Percentiles rank a stretch among this genome's conserved stretches.
phyloP scores from a whole-genome alignment of 202 grass and related monocot genomes.

The Digitaria exilis region DNA sequence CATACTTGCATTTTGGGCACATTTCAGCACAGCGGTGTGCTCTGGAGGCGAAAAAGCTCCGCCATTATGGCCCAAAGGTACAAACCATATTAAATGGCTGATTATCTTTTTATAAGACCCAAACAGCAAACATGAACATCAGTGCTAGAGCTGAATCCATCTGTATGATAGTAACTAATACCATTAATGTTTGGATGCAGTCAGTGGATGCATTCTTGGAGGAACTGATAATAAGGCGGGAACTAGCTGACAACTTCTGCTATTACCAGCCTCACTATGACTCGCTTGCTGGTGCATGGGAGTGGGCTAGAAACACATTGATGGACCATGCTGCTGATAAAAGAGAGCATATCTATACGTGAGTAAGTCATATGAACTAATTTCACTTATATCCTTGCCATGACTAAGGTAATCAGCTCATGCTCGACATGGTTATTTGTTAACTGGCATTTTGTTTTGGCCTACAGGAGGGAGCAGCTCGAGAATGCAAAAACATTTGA shows the following conservation, averaged over 20 bases:
- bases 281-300: conserved; percentile 81
- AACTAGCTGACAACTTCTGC: conserved; percentile 96
- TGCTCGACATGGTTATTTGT: conserved; percentile 11
- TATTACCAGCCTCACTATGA: conserved; percentile 93
- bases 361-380: conserved; percentile 21
- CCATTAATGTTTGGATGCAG: conserved; percentile 42
- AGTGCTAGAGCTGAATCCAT: background rate
- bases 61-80: conserved; percentile 69
- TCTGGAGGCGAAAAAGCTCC: conserved; percentile 59
- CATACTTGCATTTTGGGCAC: conserved; percentile 95
- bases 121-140: conserved; percentile 3
- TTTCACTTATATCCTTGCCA: background rate
- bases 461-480: conserved; percentile 77
- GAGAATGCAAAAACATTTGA: conserved; percentile 91
- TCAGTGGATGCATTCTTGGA: conserved; percentile 94
- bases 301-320: conserved; percentile 88
- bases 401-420: conserved; percentile 14
- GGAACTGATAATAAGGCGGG: conserved; percentile 91
- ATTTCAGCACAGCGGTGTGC: conserved; percentile 89
- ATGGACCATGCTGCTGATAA: conserved; percentile 73
- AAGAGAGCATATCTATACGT: conserved; percentile 89
- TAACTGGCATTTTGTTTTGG: conserved; percentile 28
- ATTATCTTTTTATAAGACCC: background rate
- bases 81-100: conserved; percentile 12
- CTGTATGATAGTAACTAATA: conserved; percentile 23